Base-by-base conservation (phyloP, 345 rosid species). In the Zanthoxylum bungeanum region DNA sequence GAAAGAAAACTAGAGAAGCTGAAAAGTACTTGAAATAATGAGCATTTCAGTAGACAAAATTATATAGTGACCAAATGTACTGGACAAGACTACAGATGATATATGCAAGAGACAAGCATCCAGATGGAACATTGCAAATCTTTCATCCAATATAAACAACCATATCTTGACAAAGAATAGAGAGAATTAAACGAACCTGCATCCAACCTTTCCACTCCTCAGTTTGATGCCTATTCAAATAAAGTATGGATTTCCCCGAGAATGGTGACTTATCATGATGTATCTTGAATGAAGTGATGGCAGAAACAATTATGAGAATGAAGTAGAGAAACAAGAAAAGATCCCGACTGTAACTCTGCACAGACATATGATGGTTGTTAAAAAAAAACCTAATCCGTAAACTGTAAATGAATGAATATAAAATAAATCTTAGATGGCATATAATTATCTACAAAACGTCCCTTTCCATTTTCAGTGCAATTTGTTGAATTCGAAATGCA, bases 121-220 rank as follows among this genome's bases (percentile, higher is more conserved):
- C 3, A 2, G 33, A 57, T n/a, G 37, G 10, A 42, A 9, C 51
- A 25, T 37, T 2, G 16, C 14, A 25, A 42, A 5, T 25, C 30
- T 60, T 63, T 25, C 19, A 42, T 16, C 68, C 53, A 7, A 42
- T 25, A 64, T 24, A 24, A 49, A 9, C 42, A 31, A 50, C 9
- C 28, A 50, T 28, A 66, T 36, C 50, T 11, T 33, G 6, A 52
- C 24, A 52, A 68, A 52, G 40, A 28, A 42, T 25, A 68, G 19
- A 11, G 27, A 22, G 28, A 21, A 36, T 27, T 3, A 40, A 55
- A 55, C 46, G 9, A 78, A 95, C 99, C 99, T 95, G 99, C 99
- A 95, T 95, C 99, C 99, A 95, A 75, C 99, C 99, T 84, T 83
- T 95, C 99, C 99, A 95, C 79, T 95, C 99, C 83, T 95, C 99